Evolutionary conservation across 108 stramenopile genomes (phyloP).

Genomic region (Nitzschia sp.): DNA sequence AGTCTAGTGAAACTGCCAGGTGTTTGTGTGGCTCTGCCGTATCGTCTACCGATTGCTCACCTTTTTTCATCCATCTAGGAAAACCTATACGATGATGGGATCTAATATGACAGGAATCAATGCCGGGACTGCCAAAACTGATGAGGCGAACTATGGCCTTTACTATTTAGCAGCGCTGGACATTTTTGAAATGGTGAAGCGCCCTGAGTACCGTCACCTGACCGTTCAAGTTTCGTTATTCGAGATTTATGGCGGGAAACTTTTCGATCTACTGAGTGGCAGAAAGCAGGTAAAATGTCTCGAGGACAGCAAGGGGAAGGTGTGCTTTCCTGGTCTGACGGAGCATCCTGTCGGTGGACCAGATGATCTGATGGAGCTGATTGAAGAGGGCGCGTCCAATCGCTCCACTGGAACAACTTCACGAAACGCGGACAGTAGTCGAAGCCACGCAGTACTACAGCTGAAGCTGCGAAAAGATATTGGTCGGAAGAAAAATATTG

Average conservation of each 20-base stretch:
- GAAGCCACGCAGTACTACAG: constrained; percentile 96
- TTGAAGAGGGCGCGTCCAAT: constrained; percentile 85
- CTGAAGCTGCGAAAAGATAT: constrained; percentile 69
- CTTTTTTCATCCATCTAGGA: constrained; percentile 51
- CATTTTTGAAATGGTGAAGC: constrained; percentile 76
- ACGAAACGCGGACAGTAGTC: constrained; percentile 85
- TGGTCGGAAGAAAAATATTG: constrained; percentile 55
- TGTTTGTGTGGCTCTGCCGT: too few species aligned
- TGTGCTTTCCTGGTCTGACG: constrained; percentile 91
- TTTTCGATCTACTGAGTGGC: constrained; percentile 91
- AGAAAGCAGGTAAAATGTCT: constrained; percentile 88
- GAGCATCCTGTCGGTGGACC: constrained; percentile 75
- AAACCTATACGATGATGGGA: constrained; percentile 98
- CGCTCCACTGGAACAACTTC: constrained; percentile 98
- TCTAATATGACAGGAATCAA: constrained; percentile 76
- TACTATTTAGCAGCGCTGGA: constrained; percentile 91
- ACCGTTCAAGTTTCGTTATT: constrained; percentile 88
- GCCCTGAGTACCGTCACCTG: constrained; percentile 57
- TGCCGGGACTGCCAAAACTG: constrained; percentile 48
- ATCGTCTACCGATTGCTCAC: neutral
- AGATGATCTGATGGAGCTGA: constrained; percentile 88
- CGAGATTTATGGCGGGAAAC: constrained; percentile 98
- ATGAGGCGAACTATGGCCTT: constrained; percentile 78
- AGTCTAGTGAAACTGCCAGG: neutral
- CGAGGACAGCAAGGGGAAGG: constrained; percentile 93